phyloP scores from a whole-genome alignment of 2,329 filamentous ascomycete genomes.

The Emergomyces orientalis region DNA sequence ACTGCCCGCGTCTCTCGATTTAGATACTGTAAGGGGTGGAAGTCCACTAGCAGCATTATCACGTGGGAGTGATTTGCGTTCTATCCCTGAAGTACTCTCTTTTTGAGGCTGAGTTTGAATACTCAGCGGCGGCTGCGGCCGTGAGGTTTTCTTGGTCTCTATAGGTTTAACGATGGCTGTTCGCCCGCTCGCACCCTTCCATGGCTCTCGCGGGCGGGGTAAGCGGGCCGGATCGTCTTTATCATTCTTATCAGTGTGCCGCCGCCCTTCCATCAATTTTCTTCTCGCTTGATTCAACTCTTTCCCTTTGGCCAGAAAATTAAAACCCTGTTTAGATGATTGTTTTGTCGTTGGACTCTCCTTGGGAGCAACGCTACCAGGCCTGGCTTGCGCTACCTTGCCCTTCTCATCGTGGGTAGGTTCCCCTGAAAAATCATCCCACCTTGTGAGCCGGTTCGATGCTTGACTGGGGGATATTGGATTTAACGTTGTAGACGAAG shows the following conservation, averaged over 20 bases:
- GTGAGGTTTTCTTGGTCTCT: constrained; percentile 53
- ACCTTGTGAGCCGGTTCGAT: constrained; percentile 27
- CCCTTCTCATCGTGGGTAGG: constrained; percentile 50
- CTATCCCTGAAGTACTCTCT: background rate
- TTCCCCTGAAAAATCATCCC: constrained; percentile 60
- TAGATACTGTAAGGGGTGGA: constrained; percentile 17
- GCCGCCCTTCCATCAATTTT: constrained; percentile 25
- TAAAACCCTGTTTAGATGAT: constrained; percentile 22
- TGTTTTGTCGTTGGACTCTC: constrained; percentile 20
- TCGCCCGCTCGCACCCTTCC: constrained; percentile 66
- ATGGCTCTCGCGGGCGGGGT: constrained; percentile 45
- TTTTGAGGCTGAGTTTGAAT: constrained; percentile 14
- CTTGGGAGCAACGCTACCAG: constrained; percentile 33
- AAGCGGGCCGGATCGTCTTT: constrained; percentile 36
- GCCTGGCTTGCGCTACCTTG: constrained; percentile 48
- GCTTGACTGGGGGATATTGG: constrained; percentile 16
- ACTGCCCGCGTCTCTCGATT: constrained; percentile 1
- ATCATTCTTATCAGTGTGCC: constrained; percentile 22
- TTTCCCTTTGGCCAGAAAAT: constrained; percentile 26
- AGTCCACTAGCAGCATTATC: background rate
- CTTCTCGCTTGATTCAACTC: constrained; percentile 32
- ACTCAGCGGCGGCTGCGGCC: constrained; percentile 47
- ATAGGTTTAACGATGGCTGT: constrained; percentile 55
- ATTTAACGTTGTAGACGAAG: constrained; percentile 12
- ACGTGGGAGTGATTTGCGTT: constrained; percentile 3